Conservation (phyloP, 176 grass and related monocot species). For the Triticum timopheevii region DNA sequence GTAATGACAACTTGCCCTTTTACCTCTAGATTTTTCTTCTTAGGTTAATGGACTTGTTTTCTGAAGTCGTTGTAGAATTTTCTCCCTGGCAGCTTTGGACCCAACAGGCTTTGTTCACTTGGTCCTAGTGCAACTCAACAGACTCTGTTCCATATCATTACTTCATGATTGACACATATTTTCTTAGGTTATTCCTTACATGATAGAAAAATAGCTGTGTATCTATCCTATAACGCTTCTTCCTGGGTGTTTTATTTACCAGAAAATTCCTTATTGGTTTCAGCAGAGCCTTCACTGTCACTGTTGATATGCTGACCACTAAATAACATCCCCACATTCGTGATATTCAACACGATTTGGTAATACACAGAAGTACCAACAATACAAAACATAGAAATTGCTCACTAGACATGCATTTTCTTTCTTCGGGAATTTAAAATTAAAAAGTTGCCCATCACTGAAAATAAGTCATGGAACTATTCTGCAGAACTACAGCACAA, state of each 20-base stretch:
- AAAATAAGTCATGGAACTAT: background rate
- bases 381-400: background rate
- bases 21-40: background rate
- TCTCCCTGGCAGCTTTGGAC: background rate
- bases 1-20: background rate
- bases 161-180: background rate
- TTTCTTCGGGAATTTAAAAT: background rate
- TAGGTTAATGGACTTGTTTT: slow-evolving; percentile 9
- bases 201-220: background rate
- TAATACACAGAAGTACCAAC: background rate
- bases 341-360: background rate
- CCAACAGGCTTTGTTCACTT: background rate
- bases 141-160: background rate
- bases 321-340: background rate
- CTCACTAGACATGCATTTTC: background rate
- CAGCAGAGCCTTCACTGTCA: background rate
- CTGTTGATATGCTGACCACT: slow-evolving; percentile 8
- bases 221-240: background rate
- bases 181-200: background rate
- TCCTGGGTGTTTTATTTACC: background rate
- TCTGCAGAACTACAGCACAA: background rate
- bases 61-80: background rate
- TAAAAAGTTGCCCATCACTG: background rate
- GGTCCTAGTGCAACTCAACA: background rate
- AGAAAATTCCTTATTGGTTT: background rate